Base-by-base conservation (phyloP, 2,329 filamentous ascomycete species). In the Sclerotinia glacialis region DNA sequence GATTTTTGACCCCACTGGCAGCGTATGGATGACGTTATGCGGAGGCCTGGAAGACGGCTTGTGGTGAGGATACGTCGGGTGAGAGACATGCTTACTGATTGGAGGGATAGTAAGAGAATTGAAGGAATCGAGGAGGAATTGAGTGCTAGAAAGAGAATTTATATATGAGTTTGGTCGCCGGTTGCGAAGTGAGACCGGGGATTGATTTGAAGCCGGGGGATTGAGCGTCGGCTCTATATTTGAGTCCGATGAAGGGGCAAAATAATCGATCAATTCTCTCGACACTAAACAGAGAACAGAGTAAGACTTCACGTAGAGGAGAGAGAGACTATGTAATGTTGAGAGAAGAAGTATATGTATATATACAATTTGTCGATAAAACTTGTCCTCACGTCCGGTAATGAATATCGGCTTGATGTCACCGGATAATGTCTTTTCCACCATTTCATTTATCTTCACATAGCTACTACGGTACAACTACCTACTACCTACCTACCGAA, bases 401-500 rank as follows among this genome's bases (percentile, higher is more conserved):
- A 40, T 23, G n/a, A n/a, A 63, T 21, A 23, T 44, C 54, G 46
- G 54, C 54, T 53, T 37, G 47, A 53, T n/a, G 18, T n/a, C 28
- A 21, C 44, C 64, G 64, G 64, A 65, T 65, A 65, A 65, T 60
- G 46, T 65, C 64, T 61, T 61, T 65, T 47, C 64, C 64, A 61
- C 47, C 18, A 21, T 56, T 52, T 52, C 28, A 26, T 26, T 40
- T 37, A 44, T 64, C 2, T 46, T 26, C 47, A 53, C 8, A 46
- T 46, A 53, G n/a, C n/a, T n/a, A n/a, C n/a, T n/a, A n/a, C n/a
- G n/a, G n/a, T n/a, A n/a, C n/a, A n/a, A n/a, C n/a, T n/a, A n/a
- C n/a, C n/a, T n/a, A n/a, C n/a, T n/a, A n/a, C 12, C 37, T 37
- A 12, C 9, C 37, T 37, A 37, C 61, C 49, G 26, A 64, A n/a